These are phyloP conservation scores for Physcomitrium patens DNA, from an alignment of 225 moss, liverwort and hornwort genomes.

Conservation along the genomic window DNA sequence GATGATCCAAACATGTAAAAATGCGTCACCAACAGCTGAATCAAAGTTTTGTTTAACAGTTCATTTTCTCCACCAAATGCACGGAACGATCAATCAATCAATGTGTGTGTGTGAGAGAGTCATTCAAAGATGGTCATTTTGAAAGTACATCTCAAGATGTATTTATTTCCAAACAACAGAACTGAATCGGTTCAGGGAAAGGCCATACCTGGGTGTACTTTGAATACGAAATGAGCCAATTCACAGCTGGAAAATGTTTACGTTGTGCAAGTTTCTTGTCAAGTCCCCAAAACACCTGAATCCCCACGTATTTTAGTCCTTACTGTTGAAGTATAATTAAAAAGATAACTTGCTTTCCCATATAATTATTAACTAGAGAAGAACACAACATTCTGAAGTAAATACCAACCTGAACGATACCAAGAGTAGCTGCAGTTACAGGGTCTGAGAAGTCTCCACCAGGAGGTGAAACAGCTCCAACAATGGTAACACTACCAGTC, in stretches of 20 bases:
- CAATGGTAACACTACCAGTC: constrained; percentile 71
- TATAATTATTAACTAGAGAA: not conserved
- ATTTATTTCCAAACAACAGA: not conserved
- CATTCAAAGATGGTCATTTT: too few relatives aligned
- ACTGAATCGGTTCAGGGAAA: not conserved
- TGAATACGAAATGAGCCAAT: constrained; percentile 81
- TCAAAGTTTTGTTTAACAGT: not conserved
- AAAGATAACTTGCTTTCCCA: not conserved
- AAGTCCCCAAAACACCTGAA: constrained; percentile 77
- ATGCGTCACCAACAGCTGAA: not conserved
- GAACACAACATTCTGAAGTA: not conserved
- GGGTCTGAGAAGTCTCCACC: constrained; percentile 86
- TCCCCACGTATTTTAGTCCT: not conserved
- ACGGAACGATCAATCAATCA: not conserved
- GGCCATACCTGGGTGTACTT: constrained; percentile 62
- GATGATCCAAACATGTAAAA: not conserved
- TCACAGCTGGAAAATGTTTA: constrained; percentile 81
- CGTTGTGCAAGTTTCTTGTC: constrained; percentile 78
- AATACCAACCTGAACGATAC: constrained; percentile 68
- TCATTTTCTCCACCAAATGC: not conserved
- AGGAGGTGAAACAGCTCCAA: constrained; percentile 77
- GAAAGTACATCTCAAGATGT: too few relatives aligned
- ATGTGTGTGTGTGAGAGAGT: too few relatives aligned
- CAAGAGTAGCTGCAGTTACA: constrained; percentile 77
- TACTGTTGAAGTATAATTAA: not conserved